Percentiles rank a stretch among this genome's conserved stretches.
Evolutionary conservation across 331 rosid species (phyloP).

Genomic region (Stylosanthes scabra): DNA sequence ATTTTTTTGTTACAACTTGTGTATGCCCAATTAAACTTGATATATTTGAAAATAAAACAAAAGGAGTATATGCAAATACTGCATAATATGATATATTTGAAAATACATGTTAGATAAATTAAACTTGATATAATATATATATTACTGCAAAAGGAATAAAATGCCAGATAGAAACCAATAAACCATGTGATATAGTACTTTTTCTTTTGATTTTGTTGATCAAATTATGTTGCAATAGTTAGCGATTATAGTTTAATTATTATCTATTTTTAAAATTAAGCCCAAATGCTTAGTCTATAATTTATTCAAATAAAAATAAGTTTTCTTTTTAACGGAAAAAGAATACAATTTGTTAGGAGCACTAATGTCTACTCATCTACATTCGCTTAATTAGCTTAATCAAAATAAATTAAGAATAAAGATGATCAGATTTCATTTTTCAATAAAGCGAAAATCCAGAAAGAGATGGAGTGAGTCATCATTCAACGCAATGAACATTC

Average conservation of each 20-base stretch:
- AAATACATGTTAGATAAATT: no score
- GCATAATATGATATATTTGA: neutral
- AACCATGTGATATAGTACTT: neutral
- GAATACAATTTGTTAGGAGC: no score
- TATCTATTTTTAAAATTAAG: no score
- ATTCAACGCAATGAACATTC: slow-evolving; percentile 43
- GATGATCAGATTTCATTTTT: neutral
- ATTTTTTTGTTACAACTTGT: slow-evolving; percentile 23
- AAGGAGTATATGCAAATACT: neutral
- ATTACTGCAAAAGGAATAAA: no score
- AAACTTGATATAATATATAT: no score
- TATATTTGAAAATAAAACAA: neutral
- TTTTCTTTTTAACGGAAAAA: no score
- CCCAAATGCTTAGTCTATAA: no score
- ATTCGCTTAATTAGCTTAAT: no score
- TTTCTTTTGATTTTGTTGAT: neutral
- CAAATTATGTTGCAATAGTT: neutral
- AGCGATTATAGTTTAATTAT: neutral
- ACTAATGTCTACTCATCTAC: no score
- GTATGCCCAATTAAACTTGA: slow-evolving; percentile 31
- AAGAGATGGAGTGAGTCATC: neutral
- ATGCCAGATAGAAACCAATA: no score
- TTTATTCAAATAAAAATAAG: neutral
- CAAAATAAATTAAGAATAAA: no score
- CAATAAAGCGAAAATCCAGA: neutral